Evolutionary conservation across 2,329 filamentous ascomycete genomes (phyloP).

Genomic region (Beauveria asiatica): DNA sequence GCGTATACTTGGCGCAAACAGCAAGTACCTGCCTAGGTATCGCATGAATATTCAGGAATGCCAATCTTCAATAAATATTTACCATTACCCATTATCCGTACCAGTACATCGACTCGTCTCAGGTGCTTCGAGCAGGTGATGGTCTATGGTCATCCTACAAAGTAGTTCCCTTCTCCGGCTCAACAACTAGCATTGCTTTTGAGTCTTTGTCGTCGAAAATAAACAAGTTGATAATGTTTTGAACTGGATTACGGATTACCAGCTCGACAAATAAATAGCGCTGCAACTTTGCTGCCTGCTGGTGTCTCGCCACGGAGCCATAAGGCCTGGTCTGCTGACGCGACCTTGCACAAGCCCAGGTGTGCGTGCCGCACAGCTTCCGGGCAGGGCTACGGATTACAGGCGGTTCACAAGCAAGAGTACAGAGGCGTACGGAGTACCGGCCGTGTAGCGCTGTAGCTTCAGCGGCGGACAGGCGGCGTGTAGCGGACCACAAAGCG

Average conservation of each 20-base stretch:
- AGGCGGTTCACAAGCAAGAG: neutral
- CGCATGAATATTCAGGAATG: neutral
- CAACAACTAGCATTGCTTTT: neutral
- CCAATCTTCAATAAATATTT: too few relatives aligned
- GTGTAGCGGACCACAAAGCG: neutral
- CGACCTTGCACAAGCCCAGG: neutral
- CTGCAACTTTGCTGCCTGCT: neutral
- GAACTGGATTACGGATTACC: neutral
- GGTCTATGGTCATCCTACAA: neutral
- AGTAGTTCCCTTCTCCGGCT: neutral
- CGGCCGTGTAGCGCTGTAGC: neutral
- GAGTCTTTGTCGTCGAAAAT: neutral
- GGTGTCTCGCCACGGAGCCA: neutral
- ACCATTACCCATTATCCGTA: too few relatives aligned
- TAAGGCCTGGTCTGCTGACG: slow-evolving; percentile 1
- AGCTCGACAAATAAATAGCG: neutral
- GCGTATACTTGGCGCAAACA: neutral
- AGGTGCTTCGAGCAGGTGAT: neutral
- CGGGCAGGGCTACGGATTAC: neutral
- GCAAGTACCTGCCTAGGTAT: neutral
- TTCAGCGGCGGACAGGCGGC: neutral
- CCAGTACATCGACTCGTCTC: neutral
- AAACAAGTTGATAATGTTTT: neutral
- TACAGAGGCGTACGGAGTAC: neutral
- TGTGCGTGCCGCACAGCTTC: too few relatives aligned